These are phyloP conservation scores for Hydrangea macrophylla DNA, from an alignment of 148 eudicot genomes.

Conservation along the genomic window DNA sequence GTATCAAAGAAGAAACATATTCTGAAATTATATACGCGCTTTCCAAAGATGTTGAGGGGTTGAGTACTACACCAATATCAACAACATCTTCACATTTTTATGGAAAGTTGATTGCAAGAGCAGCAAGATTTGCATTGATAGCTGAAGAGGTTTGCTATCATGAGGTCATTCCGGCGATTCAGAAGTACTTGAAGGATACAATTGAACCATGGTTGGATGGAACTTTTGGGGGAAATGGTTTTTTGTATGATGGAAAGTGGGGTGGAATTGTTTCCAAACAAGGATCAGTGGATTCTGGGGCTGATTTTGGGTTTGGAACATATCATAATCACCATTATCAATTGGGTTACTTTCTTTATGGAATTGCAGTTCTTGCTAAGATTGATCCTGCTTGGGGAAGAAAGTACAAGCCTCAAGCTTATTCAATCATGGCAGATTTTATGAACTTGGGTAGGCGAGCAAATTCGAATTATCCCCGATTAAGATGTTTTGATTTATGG, in stretches of 20 bases:
- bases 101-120: constrained; percentile 81
- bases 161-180: constrained; percentile 65
- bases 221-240: constrained; percentile 65
- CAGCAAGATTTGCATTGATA: constrained; percentile 87
- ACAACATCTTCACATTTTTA: constrained; percentile 77
- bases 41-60: constrained; percentile 49
- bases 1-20: constrained; percentile 57
- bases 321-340: constrained; percentile 91
- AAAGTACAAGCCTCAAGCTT: constrained; percentile 73
- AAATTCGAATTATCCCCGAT: constrained; percentile 46
- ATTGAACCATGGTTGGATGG: constrained; percentile 95
- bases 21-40: constrained; percentile 64
- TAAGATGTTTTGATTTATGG: constrained; percentile 89
- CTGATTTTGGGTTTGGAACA: constrained; percentile 93
- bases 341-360: constrained; percentile 80
- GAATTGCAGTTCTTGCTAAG: constrained; percentile 87
- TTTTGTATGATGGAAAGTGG: constrained; percentile 78
- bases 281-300: constrained; percentile 62
- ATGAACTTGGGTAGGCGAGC: constrained; percentile 64
- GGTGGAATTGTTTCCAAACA: constrained; percentile 84
- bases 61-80: constrained; percentile 44
- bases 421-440: constrained; percentile 73
- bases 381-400: constrained; percentile 87
- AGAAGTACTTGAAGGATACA: constrained; percentile 57
- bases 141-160: constrained; percentile 74